Evolutionary conservation across 768 basidiomycete genomes (phyloP).

Genomic region (Ramaria rubella): DNA sequence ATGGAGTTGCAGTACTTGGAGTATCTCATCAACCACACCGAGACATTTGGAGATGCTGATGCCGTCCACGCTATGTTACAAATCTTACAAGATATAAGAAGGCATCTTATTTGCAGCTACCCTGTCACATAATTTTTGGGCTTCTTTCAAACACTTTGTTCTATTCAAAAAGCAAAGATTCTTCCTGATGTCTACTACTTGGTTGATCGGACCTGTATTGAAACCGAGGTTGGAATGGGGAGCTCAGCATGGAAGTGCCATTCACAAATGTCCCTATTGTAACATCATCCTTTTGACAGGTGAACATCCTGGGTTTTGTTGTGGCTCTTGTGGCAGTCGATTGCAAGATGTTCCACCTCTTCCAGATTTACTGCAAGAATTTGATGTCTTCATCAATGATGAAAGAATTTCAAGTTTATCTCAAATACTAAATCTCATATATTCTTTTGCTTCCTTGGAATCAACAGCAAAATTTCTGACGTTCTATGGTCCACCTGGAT

Average conservation of each 20-base stretch:
- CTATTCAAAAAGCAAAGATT: no score
- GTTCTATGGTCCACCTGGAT: slow-evolving; percentile 12
- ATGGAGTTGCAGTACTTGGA: no score
- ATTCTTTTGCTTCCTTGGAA: slow-evolving; percentile 29
- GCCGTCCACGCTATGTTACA: no score
- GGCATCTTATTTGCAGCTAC: neutral
- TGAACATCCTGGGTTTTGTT: slow-evolving; percentile 28
- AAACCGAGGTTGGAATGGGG: neutral
- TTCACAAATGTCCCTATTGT: slow-evolving; percentile 7
- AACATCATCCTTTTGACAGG: slow-evolving; percentile 24
- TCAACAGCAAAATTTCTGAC: slow-evolving; percentile 21
- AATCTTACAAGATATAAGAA: no score
- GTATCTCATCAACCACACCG: no score
- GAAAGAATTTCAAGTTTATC: slow-evolving; percentile 23
- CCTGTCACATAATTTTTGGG: no score
- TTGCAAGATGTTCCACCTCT: slow-evolving; percentile 15
- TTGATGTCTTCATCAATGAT: slow-evolving; percentile 20
- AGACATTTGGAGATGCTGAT: no score
- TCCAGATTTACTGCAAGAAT: slow-evolving; percentile 24
- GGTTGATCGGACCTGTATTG: neutral
- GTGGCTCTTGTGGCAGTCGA: slow-evolving; percentile 22
- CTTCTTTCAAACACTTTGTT: no score
- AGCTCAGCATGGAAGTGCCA: neutral
- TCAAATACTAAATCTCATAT: slow-evolving; percentile 24
- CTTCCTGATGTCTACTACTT: no score